Base-by-base conservation (phyloP, 139 green algal genomes). In the Micractinium sp. region DNA sequence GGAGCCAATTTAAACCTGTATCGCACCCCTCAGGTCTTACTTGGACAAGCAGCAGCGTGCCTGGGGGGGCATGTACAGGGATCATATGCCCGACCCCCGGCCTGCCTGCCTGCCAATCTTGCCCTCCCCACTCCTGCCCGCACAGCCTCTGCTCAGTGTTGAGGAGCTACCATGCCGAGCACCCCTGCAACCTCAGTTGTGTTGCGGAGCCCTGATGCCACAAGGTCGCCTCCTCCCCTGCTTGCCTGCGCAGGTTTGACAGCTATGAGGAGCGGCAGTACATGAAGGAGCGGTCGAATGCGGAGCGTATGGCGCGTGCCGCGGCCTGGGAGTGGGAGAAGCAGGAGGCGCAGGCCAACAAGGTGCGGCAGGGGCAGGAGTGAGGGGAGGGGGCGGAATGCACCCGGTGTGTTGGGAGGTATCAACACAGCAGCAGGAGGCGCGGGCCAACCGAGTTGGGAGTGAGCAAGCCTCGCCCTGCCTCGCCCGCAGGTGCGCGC, bases 311-410 rank as follows among this genome's bases (percentile, higher is more conserved):
- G 78, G 85, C 83, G 0, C 35, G 39, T 27, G 83, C 92, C 31
- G 91, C 89, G 19, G 89, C 92, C 13, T 95, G 92, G 92, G 85
- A 93, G 82, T 35, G 66, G 41, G 93, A 95, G 86, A 95, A 95
- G 85, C 87, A 80, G 73, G 85, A 94, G 60, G 93, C 93, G 0
- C 29, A 90, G 87, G 31, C 77, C 15, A 86, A 81, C 60, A 94
- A 93, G 91, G 87, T 89, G 61, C n/a, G n/a, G n/a, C n/a, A n/a
- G 41, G 71, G 20, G 31, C 53, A 76, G 47, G 7, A 75, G 7
- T 56, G 47, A 56, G 47, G n/a, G 47, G 7, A 56, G 47, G 47
- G 47, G 47, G 9, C 9, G 47, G 47, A n/a, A 5, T 38, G 35
- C 20, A 38, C 19, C 80, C 33, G 25, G 20, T 85, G 27, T 41